A percentile compares a stretch with the other conserved stretches of the same genome.
phyloP scores from a whole-genome alignment of 352 stramenopile species.

The Globisporangium paddicum region DNA sequence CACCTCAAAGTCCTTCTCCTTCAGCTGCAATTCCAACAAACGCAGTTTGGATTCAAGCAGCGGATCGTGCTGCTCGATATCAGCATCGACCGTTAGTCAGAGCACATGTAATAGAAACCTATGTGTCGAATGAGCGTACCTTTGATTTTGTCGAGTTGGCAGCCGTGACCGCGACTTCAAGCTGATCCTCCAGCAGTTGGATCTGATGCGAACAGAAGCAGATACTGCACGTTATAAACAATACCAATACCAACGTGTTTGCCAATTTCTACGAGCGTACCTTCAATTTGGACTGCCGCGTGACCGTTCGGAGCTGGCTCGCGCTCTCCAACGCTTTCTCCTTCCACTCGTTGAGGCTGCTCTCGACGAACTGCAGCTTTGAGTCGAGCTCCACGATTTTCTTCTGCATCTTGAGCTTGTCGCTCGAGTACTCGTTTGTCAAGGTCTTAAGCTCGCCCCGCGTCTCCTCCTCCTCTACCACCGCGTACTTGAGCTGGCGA shows the following conservation, averaged over 20 bases:
- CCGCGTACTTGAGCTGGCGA: constrained; percentile 56
- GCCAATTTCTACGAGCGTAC: constrained; percentile 16
- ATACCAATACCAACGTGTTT: not conserved
- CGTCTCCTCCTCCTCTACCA: constrained; percentile 58
- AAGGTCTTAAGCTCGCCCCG: constrained; percentile 51
- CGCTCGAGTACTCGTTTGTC: constrained; percentile 43
- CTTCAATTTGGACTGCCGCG: constrained; percentile 48
- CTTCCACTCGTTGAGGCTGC: constrained; percentile 62
- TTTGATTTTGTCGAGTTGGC: constrained; percentile 16
- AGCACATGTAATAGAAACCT: not conserved
- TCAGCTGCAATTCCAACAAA: constrained; percentile 57
- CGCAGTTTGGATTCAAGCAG: constrained; percentile 65
- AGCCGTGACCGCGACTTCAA: constrained; percentile 39
- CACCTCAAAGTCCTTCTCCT: constrained; percentile 51
- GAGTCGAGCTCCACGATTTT: constrained; percentile 69
- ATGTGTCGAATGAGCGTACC: not conserved
- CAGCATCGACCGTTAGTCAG: not conserved
- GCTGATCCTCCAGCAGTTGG: constrained; percentile 54
- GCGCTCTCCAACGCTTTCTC: constrained; percentile 58
- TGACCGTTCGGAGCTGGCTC: constrained; percentile 37
- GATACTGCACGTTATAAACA: not conserved
- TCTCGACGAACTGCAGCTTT: constrained; percentile 60
- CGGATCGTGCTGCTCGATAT: constrained; percentile 37
- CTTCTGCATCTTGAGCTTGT: constrained; percentile 63
- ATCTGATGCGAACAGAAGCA: constrained; percentile 22